Base-by-base conservation (phyloP, 257 asterid species). In the Solanum etuberosum region DNA sequence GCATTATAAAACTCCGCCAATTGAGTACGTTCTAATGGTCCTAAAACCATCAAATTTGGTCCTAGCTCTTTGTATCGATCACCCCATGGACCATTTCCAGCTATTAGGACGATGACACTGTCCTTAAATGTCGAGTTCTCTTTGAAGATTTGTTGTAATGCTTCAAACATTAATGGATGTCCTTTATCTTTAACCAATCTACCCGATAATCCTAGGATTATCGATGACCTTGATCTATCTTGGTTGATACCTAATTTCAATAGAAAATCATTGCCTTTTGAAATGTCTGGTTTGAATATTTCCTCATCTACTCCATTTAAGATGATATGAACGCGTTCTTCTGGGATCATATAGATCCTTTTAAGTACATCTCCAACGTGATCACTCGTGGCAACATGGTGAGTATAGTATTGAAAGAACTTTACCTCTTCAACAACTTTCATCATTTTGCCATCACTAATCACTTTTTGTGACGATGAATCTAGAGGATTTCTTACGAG, bases 51-150 rank as follows among this genome's bases (percentile, higher is more conserved):
- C 34, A 95, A 2, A 78, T 91, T 78, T 1, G 91, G 31, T 42
- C 96, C 98, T 0, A 95, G 92, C 10, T 90, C 93, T 87, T 88
- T 92, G 92, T 94, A 95, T 88, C 96, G 87, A 11, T 77, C 87
- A 31, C 93, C 93, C 98, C 98, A 94, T 0, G 98, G 98, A 67
- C 98, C 98, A 86, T 93, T 94, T 86, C 98, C 98, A 5, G 95
- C 98, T 46, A 94, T 96, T 31, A 95, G 86, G 43, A 95, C 91
- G 40, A 86, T 59, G 6, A 95, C 94, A 70, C 85, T 86, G 0
- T 91, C 91, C 82, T 71, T 74, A 38, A 95, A 90, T 21, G 87
- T 87, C 23, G 90, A 88, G 63, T 91, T 91, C 65, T 92, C 97
- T 1, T 21, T 38, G 85, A 93, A 92, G 51, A 95, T 88, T 82